Conservation (phyloP, 352 stramenopile species). For the Lagenidium sp. region DNA sequence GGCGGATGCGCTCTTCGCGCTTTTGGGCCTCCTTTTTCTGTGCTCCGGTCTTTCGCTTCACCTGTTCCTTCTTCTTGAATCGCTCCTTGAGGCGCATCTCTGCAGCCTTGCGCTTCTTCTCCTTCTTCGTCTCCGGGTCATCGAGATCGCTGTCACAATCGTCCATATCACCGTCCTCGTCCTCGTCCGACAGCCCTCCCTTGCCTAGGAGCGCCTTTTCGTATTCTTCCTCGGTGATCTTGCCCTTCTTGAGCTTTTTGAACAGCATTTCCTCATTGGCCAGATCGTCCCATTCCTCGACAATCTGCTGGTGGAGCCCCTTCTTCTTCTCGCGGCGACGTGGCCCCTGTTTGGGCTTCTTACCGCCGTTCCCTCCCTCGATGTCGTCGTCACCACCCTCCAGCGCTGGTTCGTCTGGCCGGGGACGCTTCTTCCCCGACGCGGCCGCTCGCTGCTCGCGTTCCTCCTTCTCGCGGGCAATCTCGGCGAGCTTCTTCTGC, state of each 20-base stretch:
- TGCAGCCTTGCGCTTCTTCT: constrained; percentile 55
- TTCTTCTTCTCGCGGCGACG: constrained; percentile 93
- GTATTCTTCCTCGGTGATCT: constrained; percentile 95
- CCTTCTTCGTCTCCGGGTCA: constrained; percentile 5
- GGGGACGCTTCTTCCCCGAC: constrained; percentile 38
- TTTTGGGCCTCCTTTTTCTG: constrained; percentile 73
- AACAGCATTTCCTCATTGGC: constrained; percentile 95
- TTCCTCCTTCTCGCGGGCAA: constrained; percentile 59
- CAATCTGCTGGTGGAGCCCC: constrained; percentile 93
- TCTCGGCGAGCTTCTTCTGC: constrained; percentile 90
- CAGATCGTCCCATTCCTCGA: constrained; percentile 99
- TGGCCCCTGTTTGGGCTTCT: constrained; percentile 50
- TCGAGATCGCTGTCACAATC: constrained; percentile 10
- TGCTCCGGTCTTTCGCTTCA: constrained; percentile 54
- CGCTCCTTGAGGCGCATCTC: constrained; percentile 70
- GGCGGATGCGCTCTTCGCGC: constrained; percentile 75
- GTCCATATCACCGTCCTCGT: constrained; percentile 16
- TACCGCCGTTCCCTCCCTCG: constrained; percentile 57
- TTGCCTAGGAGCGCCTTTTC: constrained; percentile 69
- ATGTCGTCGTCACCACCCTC: no score
- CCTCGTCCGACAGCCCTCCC: constrained; percentile 12
- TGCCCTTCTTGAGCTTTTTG: constrained; percentile 97
- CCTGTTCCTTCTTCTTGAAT: constrained; percentile 80
- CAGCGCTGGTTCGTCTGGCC: constrained; percentile 41
- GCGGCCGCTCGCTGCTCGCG: constrained; percentile 41